Conservation (phyloP, 2,329 filamentous ascomycete species). For the Aaosphaeria arxii region DNA sequence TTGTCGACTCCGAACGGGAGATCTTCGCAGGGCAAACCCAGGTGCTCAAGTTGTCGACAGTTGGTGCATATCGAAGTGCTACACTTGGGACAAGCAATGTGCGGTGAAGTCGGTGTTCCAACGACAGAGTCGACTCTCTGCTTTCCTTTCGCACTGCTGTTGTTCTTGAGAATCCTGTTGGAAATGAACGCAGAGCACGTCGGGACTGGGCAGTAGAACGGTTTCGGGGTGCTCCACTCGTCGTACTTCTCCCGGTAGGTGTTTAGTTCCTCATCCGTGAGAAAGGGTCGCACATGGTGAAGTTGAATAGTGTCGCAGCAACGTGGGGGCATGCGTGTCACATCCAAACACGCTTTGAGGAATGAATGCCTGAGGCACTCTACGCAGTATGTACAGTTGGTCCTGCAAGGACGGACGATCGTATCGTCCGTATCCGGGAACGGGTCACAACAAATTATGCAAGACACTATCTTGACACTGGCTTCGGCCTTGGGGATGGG, state of each 20-base stretch:
- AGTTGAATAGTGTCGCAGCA: conserved; percentile 47
- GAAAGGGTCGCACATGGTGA: conserved; percentile 33
- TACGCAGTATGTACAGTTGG: conserved; percentile 25
- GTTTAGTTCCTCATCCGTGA: conserved; percentile 35
- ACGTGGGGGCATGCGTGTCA: conserved; percentile 43
- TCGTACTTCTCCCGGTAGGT: conserved; percentile 45
- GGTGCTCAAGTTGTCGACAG: conserved; percentile 45
- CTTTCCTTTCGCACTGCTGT: conserved; percentile 12
- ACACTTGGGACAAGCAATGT: conserved; percentile 46
- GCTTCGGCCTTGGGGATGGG: not conserved
- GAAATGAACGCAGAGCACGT: conserved; percentile 50
- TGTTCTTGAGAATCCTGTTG: conserved; percentile 16
- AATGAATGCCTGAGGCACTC: conserved; percentile 43
- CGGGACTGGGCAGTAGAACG: conserved; percentile 49
- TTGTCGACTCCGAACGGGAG: conserved; percentile 31
- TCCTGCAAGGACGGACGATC: conserved; percentile 26
- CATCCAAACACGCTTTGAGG: conserved; percentile 37
- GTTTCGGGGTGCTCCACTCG: conserved; percentile 45
- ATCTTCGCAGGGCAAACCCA: conserved; percentile 32
- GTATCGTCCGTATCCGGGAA: conserved; percentile 2
- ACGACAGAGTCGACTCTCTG: conserved; percentile 22
- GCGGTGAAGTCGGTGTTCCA: conserved; percentile 16
- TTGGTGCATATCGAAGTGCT: conserved; percentile 40
- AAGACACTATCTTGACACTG: conserved; percentile 2
- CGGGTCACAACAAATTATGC: conserved; percentile 23